Conservation (phyloP, 202 grass and related monocot species). For the Digitaria exilis region DNA sequence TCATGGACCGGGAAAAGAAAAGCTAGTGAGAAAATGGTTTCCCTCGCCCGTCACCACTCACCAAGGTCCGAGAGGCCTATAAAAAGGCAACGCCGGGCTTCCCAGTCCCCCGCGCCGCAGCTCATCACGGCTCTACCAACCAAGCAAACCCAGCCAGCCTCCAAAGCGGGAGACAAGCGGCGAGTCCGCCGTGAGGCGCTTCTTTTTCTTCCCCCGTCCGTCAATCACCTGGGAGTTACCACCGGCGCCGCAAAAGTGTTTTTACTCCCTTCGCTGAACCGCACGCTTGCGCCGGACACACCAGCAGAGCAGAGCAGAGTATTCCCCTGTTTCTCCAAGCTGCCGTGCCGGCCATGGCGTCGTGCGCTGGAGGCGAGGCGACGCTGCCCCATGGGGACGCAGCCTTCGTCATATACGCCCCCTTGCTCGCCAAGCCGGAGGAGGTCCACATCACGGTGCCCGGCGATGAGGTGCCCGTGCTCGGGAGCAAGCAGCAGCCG, state of each 20-base stretch:
- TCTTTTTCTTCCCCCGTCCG: background rate
- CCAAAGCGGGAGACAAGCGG: constrained; percentile 40
- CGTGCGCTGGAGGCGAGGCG: background rate
- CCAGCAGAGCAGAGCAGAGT: constrained; percentile 29
- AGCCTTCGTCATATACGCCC: background rate
- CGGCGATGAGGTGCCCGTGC: constrained; percentile 23
- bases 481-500: constrained; percentile 31
- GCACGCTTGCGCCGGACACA: background rate
- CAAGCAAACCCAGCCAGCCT: constrained; percentile 23
- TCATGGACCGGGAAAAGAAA: background rate
- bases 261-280: background rate
- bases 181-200: too few relatives aligned
- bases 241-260: constrained; percentile 28
- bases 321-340: constrained; percentile 42
- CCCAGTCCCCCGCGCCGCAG: constrained; percentile 37
- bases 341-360: constrained; percentile 42
- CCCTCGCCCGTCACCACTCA: background rate
- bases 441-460: constrained; percentile 36
- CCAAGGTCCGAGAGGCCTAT: background rate
- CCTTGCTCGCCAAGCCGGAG: too few relatives aligned
- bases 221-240: constrained; percentile 41
- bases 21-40: too few relatives aligned
- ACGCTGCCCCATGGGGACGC: background rate
- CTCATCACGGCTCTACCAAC: constrained; percentile 35
- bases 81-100: constrained; percentile 6